These are phyloP conservation scores for Aspergillus pseudoviridinutans DNA, from an alignment of 2,329 filamentous ascomycete genomes.

Conservation along the genomic window DNA sequence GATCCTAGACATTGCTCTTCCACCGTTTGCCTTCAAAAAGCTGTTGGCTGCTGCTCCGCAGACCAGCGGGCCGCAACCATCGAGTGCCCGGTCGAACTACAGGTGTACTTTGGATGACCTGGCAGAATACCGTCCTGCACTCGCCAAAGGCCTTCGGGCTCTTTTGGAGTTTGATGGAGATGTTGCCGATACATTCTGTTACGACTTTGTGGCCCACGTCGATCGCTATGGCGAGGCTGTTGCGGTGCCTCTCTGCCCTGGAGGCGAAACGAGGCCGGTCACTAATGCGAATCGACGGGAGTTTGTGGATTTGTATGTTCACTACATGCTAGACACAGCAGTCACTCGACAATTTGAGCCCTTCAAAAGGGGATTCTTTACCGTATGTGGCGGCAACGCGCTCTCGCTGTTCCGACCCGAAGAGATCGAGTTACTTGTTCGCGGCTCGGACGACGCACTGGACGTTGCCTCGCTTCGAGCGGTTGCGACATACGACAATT, in stretches of 20 bases:
- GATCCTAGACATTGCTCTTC: conserved; percentile 82
- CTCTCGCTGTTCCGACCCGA: conserved; percentile 82
- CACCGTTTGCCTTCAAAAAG: conserved; percentile 86
- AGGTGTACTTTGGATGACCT: conserved; percentile 76
- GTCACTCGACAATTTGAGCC: conserved; percentile 84
- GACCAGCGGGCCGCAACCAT: conserved; percentile 52
- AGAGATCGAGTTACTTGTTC: conserved; percentile 83
- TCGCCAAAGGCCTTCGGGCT: conserved; percentile 71
- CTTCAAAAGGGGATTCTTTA: conserved; percentile 91
- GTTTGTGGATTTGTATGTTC: conserved; percentile 81
- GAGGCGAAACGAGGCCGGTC: conserved; percentile 69
- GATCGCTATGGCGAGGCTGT: conserved; percentile 70
- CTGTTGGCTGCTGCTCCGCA: conserved; percentile 72
- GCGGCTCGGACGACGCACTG: conserved; percentile 78
- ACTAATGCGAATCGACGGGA: conserved; percentile 81
- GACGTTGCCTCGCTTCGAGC: conserved; percentile 72
- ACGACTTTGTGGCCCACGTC: conserved; percentile 74
- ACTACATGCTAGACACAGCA: conserved; percentile 72
- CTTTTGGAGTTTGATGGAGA: conserved; percentile 80
- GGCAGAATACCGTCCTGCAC: conserved; percentile 71
- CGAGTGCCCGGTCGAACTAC: conserved; percentile 56
- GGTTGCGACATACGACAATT: conserved; percentile 79
- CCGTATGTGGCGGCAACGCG: conserved; percentile 83
- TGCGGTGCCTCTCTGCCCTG: conserved; percentile 66
- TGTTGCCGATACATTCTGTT: conserved; percentile 73